Evolutionary conservation across 23 red algal species (phyloP).

Genomic region (Cyanidiococcus yangmingshanensis): DNA sequence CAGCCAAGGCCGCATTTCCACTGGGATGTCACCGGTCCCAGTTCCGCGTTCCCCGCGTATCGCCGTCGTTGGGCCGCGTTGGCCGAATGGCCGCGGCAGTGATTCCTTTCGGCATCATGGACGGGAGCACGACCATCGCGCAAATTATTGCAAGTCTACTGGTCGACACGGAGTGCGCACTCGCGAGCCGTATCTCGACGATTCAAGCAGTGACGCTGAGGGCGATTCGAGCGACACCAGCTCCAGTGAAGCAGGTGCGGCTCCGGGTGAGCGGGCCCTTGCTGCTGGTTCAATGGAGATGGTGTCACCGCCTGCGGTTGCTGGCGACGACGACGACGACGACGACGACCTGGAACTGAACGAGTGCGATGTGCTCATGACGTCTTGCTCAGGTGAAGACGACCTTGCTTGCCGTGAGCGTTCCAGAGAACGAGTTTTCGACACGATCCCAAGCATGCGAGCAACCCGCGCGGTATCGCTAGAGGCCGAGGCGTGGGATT

Average conservation of each 20-base stretch:
- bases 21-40: background rate
- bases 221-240: background rate
- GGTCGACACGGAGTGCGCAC: background rate
- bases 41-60: slow-evolving; percentile 15
- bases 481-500: background rate
- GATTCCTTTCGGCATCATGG: background rate
- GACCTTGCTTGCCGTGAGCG: background rate
- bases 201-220: background rate
- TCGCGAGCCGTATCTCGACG: background rate
- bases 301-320: background rate
- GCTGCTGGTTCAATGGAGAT: background rate
- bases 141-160: background rate
- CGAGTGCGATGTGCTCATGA: slow-evolving; percentile 14
- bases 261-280: background rate
- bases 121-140: background rate
- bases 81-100: background rate
- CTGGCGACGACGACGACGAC: background rate
- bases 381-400: background rate
- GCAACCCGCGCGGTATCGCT: background rate
- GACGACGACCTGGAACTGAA: slow-evolving; percentile 6
- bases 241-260: background rate
- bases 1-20: background rate
- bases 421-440: background rate
- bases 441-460: background rate
- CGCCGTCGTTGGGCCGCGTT: background rate